Base-by-base conservation (phyloP, 2,329 filamentous ascomycete species). In the Microsporum audouinii region DNA sequence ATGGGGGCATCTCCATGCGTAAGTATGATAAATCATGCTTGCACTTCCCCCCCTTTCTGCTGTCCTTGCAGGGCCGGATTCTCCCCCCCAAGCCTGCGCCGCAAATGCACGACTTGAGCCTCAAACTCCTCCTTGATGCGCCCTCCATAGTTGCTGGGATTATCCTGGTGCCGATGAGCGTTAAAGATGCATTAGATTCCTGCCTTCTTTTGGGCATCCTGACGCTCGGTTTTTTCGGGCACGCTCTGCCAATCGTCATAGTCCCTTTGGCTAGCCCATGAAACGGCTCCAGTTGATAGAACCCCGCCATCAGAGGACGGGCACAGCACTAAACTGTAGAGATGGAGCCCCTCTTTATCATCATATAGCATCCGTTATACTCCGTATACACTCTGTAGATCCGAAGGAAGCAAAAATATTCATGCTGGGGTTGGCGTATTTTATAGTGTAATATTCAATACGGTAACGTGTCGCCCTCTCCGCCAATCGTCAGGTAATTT, bases 51-150 rank as follows among this genome's bases (percentile, higher is more conserved):
- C 27, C 8, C 27, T 49, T 10, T 7, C 45, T 49, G 45, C 45
- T 12, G 27, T 29, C 45, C 17, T 29, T 49, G 17, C 45, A 31
- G 45, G 23, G 23, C 45, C 27, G 45, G 14, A 43, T 12, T 43
- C 27, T 47, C 23, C 17, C 17, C 23, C 43, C 27, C 3, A 41
- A 41, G 41, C n/a, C 49, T 55, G 49, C 49, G 49, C 49, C 33
- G 33, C 49, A 55, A 49, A 55, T 36, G 49, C 49, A 55, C 31
- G 31, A 34, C 31, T 55, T 55, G 49, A 55, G 49, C 49, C 49
- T n/a, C 49, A 55, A 12, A 34, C 31, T 23, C 31, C 33, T 34
- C 31, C 10, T 33, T n/a, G 49, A 55, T 36, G 49, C 49, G 49
- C 49, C 33, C 12, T 34, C 33, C 49, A 36, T n/a, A 55, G 49